A percentile compares a stretch with the other conserved stretches of the same genome.
Evolutionary conservation across 495 filamentous ascomycete species (phyloP).

Genomic region (Lophiotrema nucula): DNA sequence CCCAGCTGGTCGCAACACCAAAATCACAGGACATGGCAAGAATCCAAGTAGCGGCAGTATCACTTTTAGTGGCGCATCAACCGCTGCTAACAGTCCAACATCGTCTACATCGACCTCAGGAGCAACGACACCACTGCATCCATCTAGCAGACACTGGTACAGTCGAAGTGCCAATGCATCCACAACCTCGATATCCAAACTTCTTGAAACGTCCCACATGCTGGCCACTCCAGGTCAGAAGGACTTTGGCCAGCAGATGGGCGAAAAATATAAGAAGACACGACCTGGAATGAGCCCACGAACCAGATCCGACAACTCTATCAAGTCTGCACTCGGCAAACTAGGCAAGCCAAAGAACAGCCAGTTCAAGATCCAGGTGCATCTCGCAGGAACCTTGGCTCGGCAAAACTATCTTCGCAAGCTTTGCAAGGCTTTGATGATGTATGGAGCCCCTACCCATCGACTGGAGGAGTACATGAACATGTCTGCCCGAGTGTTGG

Average conservation of each 20-base stretch:
- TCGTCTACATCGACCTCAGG: conserved; percentile 51
- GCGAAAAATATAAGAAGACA: conserved; percentile 34
- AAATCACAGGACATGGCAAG: conserved; percentile 21
- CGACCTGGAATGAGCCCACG: conserved; percentile 30
- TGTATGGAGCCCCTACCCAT: conserved; percentile 50
- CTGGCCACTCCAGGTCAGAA: conserved; percentile 46
- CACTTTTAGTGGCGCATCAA: conserved; percentile 27
- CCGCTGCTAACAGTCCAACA: conserved; percentile 32
- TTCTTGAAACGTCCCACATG: conserved; percentile 58
- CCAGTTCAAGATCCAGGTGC: conserved; percentile 78
- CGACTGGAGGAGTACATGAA: conserved; percentile 73
- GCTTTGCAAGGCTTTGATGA: conserved; percentile 83
- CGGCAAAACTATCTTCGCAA: conserved; percentile 82
- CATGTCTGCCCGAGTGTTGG: conserved; percentile 83
- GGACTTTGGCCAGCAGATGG: conserved; percentile 38
- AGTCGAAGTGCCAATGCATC: conserved; percentile 54
- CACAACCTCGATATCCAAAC: conserved; percentile 50
- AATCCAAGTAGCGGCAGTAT: conserved; percentile 15
- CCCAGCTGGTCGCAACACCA: conserved; percentile 1
- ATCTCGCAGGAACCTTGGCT: conserved; percentile 80
- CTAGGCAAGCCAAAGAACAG: conserved; percentile 49
- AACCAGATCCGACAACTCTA: conserved; percentile 49
- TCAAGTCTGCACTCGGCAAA: conserved; percentile 48
- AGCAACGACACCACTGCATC: conserved; percentile 51
- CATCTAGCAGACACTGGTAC: conserved; percentile 61